Percentiles rank a stretch among this genome's conserved stretches.
Evolutionary conservation across 108 stramenopile genomes (phyloP).

Genomic region (Chaetoceros muelleri): DNA sequence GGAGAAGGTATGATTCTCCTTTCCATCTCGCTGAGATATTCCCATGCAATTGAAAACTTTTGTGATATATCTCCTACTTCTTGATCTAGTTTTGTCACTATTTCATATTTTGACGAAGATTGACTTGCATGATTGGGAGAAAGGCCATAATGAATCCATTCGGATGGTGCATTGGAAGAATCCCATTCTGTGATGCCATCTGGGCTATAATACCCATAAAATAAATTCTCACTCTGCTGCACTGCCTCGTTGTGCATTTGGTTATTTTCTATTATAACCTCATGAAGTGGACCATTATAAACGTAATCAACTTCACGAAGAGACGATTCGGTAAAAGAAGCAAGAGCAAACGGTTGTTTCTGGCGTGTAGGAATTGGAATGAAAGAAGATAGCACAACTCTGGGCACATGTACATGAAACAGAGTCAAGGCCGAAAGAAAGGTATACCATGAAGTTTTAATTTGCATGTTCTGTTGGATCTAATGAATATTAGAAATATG

Average conservation of each 20-base stretch:
- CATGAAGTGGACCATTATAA: no score
- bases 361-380: no score
- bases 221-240: conserved; percentile 10
- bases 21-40: conserved; percentile 9
- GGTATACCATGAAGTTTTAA: no score
- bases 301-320: no score
- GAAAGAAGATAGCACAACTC: no score
- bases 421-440: no score
- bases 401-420: no score
- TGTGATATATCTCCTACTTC: neutral
- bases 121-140: no score
- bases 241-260: conserved; percentile 4
- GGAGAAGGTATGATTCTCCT: conserved; percentile 18
- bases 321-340: no score
- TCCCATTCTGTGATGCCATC: conserved; percentile 16
- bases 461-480: no score
- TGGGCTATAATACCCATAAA: conserved; percentile 21
- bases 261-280: neutral
- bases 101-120: neutral
- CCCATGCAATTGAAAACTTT: conserved; percentile 10
- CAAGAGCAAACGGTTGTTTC: no score
- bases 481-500: no score
- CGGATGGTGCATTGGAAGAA: conserved; percentile 5
- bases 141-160: conserved; percentile 10
- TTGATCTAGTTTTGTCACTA: neutral